phyloP scores from a whole-genome alignment of 2,329 filamentous ascomycete genomes.

The Colletotrichum tofieldiae region DNA sequence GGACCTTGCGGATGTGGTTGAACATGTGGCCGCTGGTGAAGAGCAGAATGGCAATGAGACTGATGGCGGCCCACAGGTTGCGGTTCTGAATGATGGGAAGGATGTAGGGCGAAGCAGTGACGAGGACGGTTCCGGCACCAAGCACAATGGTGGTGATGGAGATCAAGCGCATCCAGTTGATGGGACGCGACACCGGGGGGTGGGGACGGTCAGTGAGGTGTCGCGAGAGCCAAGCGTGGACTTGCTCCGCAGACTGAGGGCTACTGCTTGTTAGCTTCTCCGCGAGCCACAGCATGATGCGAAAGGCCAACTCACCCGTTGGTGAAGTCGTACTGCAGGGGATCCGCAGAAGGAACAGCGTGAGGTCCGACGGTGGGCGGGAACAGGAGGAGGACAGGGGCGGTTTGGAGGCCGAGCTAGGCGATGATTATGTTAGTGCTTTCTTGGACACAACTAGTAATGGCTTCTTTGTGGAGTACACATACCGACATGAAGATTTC shows the following conservation, averaged over 20 bases:
- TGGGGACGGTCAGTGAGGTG: constrained; percentile 85
- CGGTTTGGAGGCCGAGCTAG: constrained; percentile 93
- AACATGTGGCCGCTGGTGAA: constrained; percentile 99
- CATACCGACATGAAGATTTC: constrained; percentile 88
- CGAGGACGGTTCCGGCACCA: constrained; percentile 77
- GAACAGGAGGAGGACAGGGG: constrained; percentile 90
- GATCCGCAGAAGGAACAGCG: constrained; percentile 78
- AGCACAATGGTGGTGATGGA: constrained; percentile 78
- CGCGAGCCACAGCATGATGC: not conserved
- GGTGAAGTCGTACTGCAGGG: constrained; percentile 88
- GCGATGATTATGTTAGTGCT: constrained; percentile 25
- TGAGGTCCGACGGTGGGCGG: constrained; percentile 87
- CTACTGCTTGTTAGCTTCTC: constrained; percentile 59
- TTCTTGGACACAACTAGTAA: not conserved
- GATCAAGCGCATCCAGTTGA: constrained; percentile 87
- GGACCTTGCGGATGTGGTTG: constrained; percentile 97
- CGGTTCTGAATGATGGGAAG: constrained; percentile 88
- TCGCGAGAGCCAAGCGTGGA: constrained; percentile 84
- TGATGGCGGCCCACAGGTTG: constrained; percentile 93
- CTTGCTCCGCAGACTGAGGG: constrained; percentile 80
- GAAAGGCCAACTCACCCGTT: constrained; percentile 72
- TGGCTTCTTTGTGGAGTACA: constrained; percentile 19
- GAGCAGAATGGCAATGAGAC: constrained; percentile 88
- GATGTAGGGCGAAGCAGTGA: constrained; percentile 83
- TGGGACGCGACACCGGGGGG: constrained; percentile 83